A percentile compares a stretch with the other conserved stretches of the same genome.
These are phyloP conservation scores for Cryptococcus floricola DNA, from an alignment of 1,284 basidiomycete species.

Conservation along the genomic window DNA sequence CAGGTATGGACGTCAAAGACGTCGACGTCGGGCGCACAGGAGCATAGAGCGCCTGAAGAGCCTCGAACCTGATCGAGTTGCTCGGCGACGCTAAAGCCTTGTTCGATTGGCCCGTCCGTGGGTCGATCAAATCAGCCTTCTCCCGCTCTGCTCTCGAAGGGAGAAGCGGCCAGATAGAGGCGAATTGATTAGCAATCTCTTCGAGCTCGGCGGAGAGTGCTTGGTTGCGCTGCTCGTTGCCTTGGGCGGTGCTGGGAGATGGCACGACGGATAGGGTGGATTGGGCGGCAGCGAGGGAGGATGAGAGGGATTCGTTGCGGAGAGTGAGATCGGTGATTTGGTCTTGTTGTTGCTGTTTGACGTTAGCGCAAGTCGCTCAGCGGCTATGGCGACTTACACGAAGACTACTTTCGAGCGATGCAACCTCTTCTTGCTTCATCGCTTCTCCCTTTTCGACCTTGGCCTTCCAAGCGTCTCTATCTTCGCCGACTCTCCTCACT, in stretches of 20 bases:
- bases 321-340: slow-evolving; percentile 36
- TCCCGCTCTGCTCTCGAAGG: slow-evolving; percentile 73
- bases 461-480: slow-evolving; percentile 56
- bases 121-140: slow-evolving; percentile 57
- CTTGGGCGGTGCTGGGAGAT: slow-evolving; percentile 20
- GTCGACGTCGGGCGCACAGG: slow-evolving; percentile 22
- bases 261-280: slow-evolving; percentile 18
- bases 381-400: slow-evolving; percentile 46
- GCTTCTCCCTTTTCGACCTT: slow-evolving; percentile 57
- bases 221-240: slow-evolving; percentile 27
- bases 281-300: slow-evolving; percentile 36
- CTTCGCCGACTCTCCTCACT: slow-evolving; percentile 57
- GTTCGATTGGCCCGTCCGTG: slow-evolving; percentile 53
- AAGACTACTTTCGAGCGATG: slow-evolving; percentile 55
- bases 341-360: slow-evolving; percentile 38
- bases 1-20: slow-evolving; percentile 55
- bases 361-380: slow-evolving; percentile 1
- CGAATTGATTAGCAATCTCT: slow-evolving; percentile 61
- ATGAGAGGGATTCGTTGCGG: slow-evolving; percentile 32
- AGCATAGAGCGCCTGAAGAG: slow-evolving; percentile 37
- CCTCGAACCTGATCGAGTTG: slow-evolving; percentile 49
- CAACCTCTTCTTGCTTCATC: slow-evolving; percentile 51
- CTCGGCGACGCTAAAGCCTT: slow-evolving; percentile 49
- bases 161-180: slow-evolving; percentile 70
- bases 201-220: slow-evolving; percentile 53